Conservation (phyloP, 306 rosid species). For the Castanospermum australe region DNA sequence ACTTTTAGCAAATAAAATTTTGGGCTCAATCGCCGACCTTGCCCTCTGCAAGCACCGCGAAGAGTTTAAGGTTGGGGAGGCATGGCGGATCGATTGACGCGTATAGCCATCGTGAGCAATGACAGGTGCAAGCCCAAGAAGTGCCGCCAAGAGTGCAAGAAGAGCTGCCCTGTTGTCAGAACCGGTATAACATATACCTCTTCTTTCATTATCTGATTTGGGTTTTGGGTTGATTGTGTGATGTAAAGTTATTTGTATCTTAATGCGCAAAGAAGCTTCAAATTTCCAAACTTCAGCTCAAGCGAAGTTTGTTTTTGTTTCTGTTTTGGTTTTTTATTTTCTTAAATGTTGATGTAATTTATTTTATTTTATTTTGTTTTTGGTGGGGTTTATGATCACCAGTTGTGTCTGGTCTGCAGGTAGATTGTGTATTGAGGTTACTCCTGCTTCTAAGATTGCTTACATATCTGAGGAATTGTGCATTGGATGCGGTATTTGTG, state of each 20-base stretch:
- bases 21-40: not conserved
- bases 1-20: no score
- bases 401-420: slow-evolving; percentile 48
- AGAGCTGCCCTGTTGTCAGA: slow-evolving; percentile 93
- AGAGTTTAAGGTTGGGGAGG: not conserved
- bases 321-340: no score
- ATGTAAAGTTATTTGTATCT: not conserved
- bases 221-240: not conserved
- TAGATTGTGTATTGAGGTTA: slow-evolving; percentile 86
- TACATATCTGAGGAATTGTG: slow-evolving; percentile 94
- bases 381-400: not conserved
- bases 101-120: slow-evolving; percentile 90
- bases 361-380: no score
- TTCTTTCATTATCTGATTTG: no score
- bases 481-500: slow-evolving; percentile 97
- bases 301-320: no score
- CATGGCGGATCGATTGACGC: slow-evolving; percentile 94
- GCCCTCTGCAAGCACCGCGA: not conserved
- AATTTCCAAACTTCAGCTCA: not conserved
- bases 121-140: slow-evolving; percentile 96
- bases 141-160: slow-evolving; percentile 97
- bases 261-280: not conserved
- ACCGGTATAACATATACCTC: slow-evolving; percentile 76
- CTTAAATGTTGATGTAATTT: not conserved
- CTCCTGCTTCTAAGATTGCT: slow-evolving; percentile 80